Evolutionary conservation across 2,329 filamentous ascomycete genomes (phyloP).

Genomic region (Beauveria sp.): DNA sequence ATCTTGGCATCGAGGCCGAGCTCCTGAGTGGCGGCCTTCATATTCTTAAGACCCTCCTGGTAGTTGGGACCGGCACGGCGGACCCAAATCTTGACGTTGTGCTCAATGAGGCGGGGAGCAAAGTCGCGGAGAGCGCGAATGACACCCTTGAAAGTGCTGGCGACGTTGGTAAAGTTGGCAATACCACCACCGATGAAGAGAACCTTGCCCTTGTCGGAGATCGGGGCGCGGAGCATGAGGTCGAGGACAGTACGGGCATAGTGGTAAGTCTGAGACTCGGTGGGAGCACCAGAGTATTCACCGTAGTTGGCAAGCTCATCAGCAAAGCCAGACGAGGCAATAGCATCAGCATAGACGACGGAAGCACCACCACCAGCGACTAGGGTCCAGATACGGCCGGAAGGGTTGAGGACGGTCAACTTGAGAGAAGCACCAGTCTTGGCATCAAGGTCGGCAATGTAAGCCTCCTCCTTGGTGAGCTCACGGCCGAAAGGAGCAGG

Average conservation of each 20-base stretch:
- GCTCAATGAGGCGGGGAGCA: constrained; percentile 76
- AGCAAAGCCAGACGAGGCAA: constrained; percentile 91
- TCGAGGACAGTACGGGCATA: constrained; percentile 96
- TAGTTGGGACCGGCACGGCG: constrained; percentile 85
- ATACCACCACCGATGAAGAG: constrained; percentile 99
- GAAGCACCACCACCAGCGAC: constrained; percentile 99
- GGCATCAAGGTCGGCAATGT: constrained; percentile 96
- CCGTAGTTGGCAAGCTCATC: constrained; percentile 98
- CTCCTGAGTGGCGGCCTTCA: constrained; percentile 93
- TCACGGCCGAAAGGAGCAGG: constrained; percentile 98
- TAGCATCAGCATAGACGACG: constrained; percentile 97
- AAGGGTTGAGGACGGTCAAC: constrained; percentile 88
- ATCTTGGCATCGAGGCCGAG: constrained; percentile 67
- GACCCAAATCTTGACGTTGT: constrained; percentile 98
- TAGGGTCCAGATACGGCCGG: constrained; percentile 93
- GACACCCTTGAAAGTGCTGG: constrained; percentile 98
- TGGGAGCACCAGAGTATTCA: constrained; percentile 98
- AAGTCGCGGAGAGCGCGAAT: constrained; percentile 93
- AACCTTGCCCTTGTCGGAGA: constrained; percentile 86
- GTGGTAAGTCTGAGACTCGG: constrained; percentile 98
- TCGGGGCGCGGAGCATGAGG: constrained; percentile 88
- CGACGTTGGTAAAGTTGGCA: constrained; percentile 99
- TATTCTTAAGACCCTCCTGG: constrained; percentile 99
- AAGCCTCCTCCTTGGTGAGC: constrained; percentile 96
- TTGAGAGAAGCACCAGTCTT: constrained; percentile 99